Evolutionary conservation across 768 basidiomycete genomes (phyloP).

Genomic region (Cystofilobasidium macerans): DNA sequence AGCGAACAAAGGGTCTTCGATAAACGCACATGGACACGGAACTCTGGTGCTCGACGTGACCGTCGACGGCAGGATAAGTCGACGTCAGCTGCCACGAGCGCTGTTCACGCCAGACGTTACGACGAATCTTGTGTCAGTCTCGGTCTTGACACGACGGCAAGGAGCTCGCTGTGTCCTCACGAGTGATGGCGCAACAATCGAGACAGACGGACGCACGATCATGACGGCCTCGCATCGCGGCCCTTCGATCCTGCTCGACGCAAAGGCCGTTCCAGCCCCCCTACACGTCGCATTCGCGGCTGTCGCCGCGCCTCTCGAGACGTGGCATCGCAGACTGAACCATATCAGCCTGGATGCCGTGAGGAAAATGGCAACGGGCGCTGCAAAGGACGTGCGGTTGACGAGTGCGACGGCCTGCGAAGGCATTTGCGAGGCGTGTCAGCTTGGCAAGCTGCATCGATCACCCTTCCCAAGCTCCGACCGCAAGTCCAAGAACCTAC

Average conservation of each 20-base stretch:
- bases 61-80: no score
- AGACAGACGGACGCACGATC: not conserved
- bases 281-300: not conserved
- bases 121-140: not conserved
- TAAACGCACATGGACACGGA: not conserved
- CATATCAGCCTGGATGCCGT: no score
- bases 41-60: no score
- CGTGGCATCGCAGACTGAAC: not conserved
- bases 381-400: no score
- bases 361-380: no score
- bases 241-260: not conserved
- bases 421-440: not conserved
- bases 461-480: not conserved
- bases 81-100: no score
- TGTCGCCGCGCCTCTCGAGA: not conserved
- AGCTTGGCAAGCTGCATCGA: not conserved
- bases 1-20: not conserved
- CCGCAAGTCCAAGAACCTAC: not conserved
- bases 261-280: not conserved
- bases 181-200: not conserved
- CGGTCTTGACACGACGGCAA: not conserved
- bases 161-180: not conserved
- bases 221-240: not conserved
- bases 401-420: no score
- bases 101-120: no score